These are phyloP conservation scores for Staphylotrichum longicolle DNA, from an alignment of 495 filamentous ascomycete genomes.

Conservation along the genomic window DNA sequence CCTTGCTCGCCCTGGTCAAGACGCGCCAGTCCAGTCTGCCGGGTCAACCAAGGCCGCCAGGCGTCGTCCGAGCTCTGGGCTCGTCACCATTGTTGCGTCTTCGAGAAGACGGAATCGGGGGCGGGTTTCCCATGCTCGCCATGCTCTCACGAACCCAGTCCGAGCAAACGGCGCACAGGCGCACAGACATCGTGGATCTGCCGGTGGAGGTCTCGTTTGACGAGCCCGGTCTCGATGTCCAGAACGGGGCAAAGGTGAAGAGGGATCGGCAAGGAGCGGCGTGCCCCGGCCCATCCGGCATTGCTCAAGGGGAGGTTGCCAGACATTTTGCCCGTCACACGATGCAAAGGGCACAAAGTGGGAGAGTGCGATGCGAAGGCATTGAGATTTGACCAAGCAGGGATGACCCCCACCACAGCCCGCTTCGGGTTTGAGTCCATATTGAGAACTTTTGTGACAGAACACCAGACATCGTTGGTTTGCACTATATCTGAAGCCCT, in stretches of 20 bases:
- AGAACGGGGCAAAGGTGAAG: not conserved
- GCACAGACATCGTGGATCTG: constrained; percentile 4
- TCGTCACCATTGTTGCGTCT: not conserved
- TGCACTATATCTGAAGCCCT: not conserved
- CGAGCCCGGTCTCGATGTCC: constrained; percentile 4
- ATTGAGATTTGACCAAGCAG: not conserved
- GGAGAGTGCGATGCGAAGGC: not conserved
- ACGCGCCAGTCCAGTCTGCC: not conserved
- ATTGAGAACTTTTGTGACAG: not conserved
- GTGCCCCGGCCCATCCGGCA: constrained; percentile 3
- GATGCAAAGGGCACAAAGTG: not conserved
- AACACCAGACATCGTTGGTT: not conserved
- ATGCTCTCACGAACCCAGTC: not conserved
- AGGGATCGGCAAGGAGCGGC: constrained; percentile 5
- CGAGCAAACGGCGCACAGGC: constrained; percentile 1
- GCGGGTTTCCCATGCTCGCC: not conserved
- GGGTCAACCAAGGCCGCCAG: constrained; percentile 1
- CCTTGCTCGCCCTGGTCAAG: too few relatives aligned
- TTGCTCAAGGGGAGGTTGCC: too few relatives aligned
- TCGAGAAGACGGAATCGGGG: not conserved
- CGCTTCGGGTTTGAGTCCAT: not conserved
- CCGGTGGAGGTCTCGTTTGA: constrained; percentile 4
- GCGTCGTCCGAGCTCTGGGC: not conserved
- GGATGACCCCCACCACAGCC: not conserved
- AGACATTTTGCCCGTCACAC: not conserved